These are phyloP conservation scores for Sporothrix luriei DNA, from an alignment of 2,329 filamentous ascomycete species.

Conservation along the genomic window DNA sequence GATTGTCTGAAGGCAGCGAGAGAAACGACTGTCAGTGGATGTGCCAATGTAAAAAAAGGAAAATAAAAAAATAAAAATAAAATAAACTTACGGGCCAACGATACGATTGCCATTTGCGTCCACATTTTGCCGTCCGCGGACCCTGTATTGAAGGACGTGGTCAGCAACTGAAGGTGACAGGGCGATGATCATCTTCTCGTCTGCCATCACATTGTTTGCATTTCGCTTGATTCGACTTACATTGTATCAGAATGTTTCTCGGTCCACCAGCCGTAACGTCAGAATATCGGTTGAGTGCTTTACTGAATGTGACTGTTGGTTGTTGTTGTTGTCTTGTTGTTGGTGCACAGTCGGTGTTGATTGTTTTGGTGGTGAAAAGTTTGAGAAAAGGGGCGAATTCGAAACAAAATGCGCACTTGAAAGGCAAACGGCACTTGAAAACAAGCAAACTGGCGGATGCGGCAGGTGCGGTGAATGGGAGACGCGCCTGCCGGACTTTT, in stretches of 20 bases:
- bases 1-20: slow-evolving; percentile 46
- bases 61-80: too few species aligned
- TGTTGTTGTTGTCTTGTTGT: neutral
- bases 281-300: neutral
- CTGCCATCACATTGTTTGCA: neutral
- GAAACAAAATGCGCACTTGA: neutral
- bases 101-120: slow-evolving; percentile 35
- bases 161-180: neutral
- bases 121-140: slow-evolving; percentile 17
- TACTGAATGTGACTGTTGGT: neutral
- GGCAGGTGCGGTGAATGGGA: slow-evolving; percentile 15
- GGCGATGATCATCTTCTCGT: neutral
- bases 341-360: neutral
- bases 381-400: slow-evolving; percentile 24
- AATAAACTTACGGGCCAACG: slow-evolving; percentile 41
- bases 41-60: neutral
- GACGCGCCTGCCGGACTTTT: slow-evolving; percentile 26
- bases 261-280: neutral
- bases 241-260: neutral
- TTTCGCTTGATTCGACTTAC: neutral
- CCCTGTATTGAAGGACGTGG: slow-evolving; percentile 17
- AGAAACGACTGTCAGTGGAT: neutral
- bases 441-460: neutral
- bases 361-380: slow-evolving; percentile 6
- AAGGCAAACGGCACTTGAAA: neutral